These are phyloP conservation scores for Colletotrichum australisinense DNA, from an alignment of 2,329 filamentous ascomycete genomes.

Conservation along the genomic window DNA sequence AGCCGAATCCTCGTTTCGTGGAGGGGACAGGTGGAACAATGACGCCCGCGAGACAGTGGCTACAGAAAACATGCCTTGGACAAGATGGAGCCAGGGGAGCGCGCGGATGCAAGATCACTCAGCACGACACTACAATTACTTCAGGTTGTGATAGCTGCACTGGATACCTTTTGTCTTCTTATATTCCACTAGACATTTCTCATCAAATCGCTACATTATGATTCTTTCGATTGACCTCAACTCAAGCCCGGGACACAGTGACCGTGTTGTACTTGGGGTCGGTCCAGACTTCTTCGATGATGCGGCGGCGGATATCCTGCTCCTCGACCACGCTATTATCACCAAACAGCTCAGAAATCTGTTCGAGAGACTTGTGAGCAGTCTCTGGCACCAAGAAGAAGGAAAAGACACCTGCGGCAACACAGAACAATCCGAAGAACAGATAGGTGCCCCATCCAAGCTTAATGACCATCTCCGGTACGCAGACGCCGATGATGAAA, in stretches of 20 bases:
- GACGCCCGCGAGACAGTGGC: too few species aligned
- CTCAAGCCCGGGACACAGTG: background rate
- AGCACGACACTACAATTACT: too few species aligned
- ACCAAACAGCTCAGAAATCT: slow-evolving; percentile 55
- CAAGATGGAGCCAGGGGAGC: too few species aligned
- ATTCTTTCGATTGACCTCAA: too few species aligned
- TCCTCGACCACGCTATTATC: slow-evolving; percentile 23
- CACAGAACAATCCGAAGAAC: slow-evolving; percentile 66
- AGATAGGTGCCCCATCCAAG: slow-evolving; percentile 60
- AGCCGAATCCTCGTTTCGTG: too few species aligned
- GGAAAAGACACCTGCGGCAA: slow-evolving; percentile 60
- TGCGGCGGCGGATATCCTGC: background rate
- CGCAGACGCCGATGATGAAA: slow-evolving; percentile 59
- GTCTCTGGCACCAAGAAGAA: slow-evolving; percentile 63
- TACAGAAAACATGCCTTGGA: too few species aligned
- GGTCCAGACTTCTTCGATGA: slow-evolving; percentile 13
- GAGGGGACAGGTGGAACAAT: too few species aligned
- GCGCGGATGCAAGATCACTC: too few species aligned
- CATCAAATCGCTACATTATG: too few species aligned
- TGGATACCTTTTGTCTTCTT: too few species aligned
- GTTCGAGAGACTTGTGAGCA: slow-evolving; percentile 56
- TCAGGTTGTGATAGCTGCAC: too few species aligned
- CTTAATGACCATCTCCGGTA: slow-evolving; percentile 63
- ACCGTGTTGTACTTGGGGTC: background rate
- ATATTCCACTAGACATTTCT: too few species aligned